Evolutionary conservation across 768 basidiomycete species (phyloP), one percentile per base, ranked within the genome.

Genomic region (Xerocomellus chrysenteron): DNA sequence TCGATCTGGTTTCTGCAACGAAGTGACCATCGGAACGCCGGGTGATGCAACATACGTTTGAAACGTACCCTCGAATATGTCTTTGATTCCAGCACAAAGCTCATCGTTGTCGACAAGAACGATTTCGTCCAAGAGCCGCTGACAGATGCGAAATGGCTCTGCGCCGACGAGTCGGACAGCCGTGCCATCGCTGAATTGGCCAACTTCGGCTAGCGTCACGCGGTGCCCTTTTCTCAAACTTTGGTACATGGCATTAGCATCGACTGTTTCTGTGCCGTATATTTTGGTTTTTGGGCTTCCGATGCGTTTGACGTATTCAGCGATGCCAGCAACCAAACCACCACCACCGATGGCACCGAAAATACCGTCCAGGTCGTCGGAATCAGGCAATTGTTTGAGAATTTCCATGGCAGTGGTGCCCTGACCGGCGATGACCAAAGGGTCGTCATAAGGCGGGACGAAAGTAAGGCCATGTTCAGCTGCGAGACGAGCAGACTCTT

Each of bases 61-160:
- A 40, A 8, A 58, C 77, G 56, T 58, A 92, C 96, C 96, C 77
- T 98, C 94, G 66, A 98, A 99, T 32, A 98, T 89, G 66, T 99
- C 97, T 75, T 98, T 98, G 76, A 98, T 98, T 6, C 94, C 94
- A 8, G 97, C 97, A 68, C 97, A 99, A 44, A 99, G 86, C 71
- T 96, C 96, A 68, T 99, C 97, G 60, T 97, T 98, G 68, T 91
- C 84, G 32, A 89, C 92, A 66, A 88, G 83, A 48, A 94, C 84
- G 35, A 98, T 74, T 3, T 83, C 86, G 63, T 98, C 94, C 19
- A 98, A 73, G 37, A 92, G 78, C 46, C 88, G 78, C 71, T 90
- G 80, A 75, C 96, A 98, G 58, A 99, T 84, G 56, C 96, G 82
- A 75, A 98, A 97, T 0, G 93, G 87, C 70, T 99, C 97, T 72